These are phyloP conservation scores for Aspergillus kassunensis DNA, from an alignment of 495 filamentous ascomycete species.

Conservation along the genomic window DNA sequence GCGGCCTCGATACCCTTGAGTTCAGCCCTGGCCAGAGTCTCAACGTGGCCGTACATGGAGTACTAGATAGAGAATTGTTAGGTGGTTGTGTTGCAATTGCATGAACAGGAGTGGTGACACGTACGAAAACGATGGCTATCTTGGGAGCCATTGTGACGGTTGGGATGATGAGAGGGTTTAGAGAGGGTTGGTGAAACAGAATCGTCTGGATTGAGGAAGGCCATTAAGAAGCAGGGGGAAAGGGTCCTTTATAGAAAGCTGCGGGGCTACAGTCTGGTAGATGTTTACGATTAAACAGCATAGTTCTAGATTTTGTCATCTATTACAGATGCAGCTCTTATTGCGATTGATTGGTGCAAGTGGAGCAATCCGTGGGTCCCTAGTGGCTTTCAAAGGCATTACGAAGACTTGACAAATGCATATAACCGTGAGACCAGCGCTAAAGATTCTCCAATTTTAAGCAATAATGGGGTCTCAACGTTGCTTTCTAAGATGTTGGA, in stretches of 20 bases:
- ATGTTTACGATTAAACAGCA: not conserved
- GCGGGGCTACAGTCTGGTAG: not conserved
- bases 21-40: slow-evolving; percentile 80
- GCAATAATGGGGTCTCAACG: too few relatives aligned
- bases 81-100: not conserved
- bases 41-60: slow-evolving; percentile 93
- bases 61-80: slow-evolving; percentile 54
- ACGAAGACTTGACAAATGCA: slow-evolving; percentile 24
- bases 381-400: slow-evolving; percentile 29
- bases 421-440: too few relatives aligned
- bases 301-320: slow-evolving; percentile 28
- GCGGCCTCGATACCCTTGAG: slow-evolving; percentile 85
- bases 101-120: slow-evolving; percentile 26
- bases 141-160: slow-evolving; percentile 79
- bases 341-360: slow-evolving; percentile 4
- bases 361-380: not conserved
- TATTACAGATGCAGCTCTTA: slow-evolving; percentile 27
- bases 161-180: not conserved
- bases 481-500: not conserved
- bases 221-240: not conserved
- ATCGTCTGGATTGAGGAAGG: not conserved
- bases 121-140: slow-evolving; percentile 84
- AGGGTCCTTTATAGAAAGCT: not conserved
- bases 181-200: not conserved
- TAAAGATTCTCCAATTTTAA: too few relatives aligned